phyloP scores from a whole-genome alignment of 192 early-diverging fungal genomes.

The Coemansia reversa region DNA sequence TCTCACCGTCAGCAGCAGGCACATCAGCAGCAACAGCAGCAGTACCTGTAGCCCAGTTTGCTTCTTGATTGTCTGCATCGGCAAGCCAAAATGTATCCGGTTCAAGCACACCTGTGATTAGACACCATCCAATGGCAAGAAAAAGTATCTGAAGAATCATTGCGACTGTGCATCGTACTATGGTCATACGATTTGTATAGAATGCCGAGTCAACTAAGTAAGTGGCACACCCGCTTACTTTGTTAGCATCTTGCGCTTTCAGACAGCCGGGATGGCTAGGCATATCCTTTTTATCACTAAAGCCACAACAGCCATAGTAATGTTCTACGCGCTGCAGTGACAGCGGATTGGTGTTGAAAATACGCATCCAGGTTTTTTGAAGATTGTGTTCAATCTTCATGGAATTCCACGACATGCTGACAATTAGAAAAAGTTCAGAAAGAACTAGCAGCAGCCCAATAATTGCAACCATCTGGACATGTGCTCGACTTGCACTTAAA shows the following conservation, averaged over 20 bases:
- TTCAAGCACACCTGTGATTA: constrained; percentile 2
- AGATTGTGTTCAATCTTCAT: constrained; percentile 18
- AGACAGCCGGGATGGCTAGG: constrained; percentile 29
- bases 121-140: constrained; percentile 7
- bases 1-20: background rate
- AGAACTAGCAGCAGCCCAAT: constrained; percentile 12
- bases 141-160: constrained; percentile 20
- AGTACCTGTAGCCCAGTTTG: constrained; percentile 1
- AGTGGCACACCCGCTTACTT: constrained; percentile 15
- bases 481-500: background rate
- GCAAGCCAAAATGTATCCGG: constrained; percentile 11
- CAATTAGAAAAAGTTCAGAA: constrained; percentile 25
- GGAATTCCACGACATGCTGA: constrained; percentile 17
- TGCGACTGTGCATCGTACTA: constrained; percentile 12
- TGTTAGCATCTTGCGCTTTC: background rate
- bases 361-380: constrained; percentile 47
- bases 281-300: constrained; percentile 30
- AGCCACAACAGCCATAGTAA: constrained; percentile 55
- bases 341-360: constrained; percentile 37
- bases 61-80: constrained; percentile 6
- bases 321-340: constrained; percentile 51
- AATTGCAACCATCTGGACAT: constrained; percentile 13
- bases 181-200: constrained; percentile 2
- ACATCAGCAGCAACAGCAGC: background rate
- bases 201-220: constrained; percentile 10